Evolutionary conservation across 108 stramenopile species (phyloP), one percentile per base, ranked within the genome.

Genomic region (Cyclotella choctawhatcheeana): DNA sequence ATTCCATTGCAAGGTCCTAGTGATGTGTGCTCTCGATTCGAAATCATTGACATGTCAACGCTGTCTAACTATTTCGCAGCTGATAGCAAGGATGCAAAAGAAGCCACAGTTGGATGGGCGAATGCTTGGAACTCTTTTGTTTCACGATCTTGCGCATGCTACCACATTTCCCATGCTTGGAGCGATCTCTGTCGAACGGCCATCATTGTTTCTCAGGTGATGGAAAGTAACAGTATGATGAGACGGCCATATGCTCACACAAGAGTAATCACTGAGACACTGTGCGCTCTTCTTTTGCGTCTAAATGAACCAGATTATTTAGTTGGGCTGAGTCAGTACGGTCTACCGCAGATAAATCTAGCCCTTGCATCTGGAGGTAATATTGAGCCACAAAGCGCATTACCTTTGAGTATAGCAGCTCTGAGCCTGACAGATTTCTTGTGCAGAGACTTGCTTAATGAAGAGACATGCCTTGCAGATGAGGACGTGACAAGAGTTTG

Each of bases 111-210:
- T 27, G 70, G 74, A 59, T 90, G 89, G 89, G 80, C 84, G 10
- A 50, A 68, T 8, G 53, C 82, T 29, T 90, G 85, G 83, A 90
- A 90, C 59, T 45, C 37, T 26, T 73, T 74, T 14, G 86, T 79
- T 12, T 12, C 44, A 16, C 56, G 79, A 12, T 48, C 70, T 6
- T 90, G 84, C 37, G 84, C 85, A 0, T 71, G 66, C 22, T 82
- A 76, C 30, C 89, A 90, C 63, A 54, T 87, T 25, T 34, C 84
- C 0, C 60, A 84, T 18, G 78, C 89, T 27, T 84, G 84, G 62
- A 72, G 72, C 47, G 78, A 79, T 67, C 24, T 62, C 2, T 56
- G 37, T 31, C 59, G 76, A 44, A 73, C 73, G 33, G 40, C 68
- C 10, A 45, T 85, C 33, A 60, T 88, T n/a, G 34, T 72, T 43